Percentiles rank a stretch among this genome's conserved stretches.
Evolutionary conservation across 345 rosid species (phyloP).

Genomic region (Melaleuca quinquenervia): DNA sequence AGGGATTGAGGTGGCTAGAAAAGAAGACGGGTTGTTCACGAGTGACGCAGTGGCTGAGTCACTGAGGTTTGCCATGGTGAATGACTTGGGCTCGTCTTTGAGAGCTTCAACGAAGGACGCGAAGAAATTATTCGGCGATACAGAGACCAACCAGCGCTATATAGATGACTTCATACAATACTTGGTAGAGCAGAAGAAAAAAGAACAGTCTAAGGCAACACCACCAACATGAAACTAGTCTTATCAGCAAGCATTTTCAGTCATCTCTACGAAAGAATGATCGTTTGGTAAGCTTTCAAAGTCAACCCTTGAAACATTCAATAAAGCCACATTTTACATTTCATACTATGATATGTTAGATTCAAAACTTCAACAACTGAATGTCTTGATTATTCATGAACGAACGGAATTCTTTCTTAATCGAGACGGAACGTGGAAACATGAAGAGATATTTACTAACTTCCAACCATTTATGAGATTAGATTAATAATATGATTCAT

Average conservation of each 20-base stretch:
- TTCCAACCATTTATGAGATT: no score
- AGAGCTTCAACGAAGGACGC: slow-evolving; percentile 1
- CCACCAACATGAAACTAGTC: neutral
- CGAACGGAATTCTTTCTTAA: no score
- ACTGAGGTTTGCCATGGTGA: slow-evolving; percentile 17
- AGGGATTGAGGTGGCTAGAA: slow-evolving; percentile 11
- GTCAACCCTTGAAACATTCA: neutral
- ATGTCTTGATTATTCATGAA: no score
- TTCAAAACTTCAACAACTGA: no score
- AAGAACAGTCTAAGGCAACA: neutral
- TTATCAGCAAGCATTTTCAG: neutral
- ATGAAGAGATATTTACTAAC: no score
- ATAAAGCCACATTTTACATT: neutral
- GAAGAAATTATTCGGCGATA: neutral
- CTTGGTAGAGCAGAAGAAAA: neutral
- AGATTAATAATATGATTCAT: no score
- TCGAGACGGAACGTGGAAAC: no score
- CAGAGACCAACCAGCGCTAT: neutral
- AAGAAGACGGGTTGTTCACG: slow-evolving; percentile 21
- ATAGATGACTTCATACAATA: neutral
- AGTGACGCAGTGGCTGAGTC: slow-evolving; percentile 15
- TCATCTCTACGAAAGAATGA: neutral
- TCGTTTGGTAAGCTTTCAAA: neutral
- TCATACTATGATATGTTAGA: neutral
- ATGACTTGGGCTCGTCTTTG: neutral